Evolutionary conservation across 176 grass and related monocot genomes (phyloP).

Genomic region (Triticum dicoccoides): DNA sequence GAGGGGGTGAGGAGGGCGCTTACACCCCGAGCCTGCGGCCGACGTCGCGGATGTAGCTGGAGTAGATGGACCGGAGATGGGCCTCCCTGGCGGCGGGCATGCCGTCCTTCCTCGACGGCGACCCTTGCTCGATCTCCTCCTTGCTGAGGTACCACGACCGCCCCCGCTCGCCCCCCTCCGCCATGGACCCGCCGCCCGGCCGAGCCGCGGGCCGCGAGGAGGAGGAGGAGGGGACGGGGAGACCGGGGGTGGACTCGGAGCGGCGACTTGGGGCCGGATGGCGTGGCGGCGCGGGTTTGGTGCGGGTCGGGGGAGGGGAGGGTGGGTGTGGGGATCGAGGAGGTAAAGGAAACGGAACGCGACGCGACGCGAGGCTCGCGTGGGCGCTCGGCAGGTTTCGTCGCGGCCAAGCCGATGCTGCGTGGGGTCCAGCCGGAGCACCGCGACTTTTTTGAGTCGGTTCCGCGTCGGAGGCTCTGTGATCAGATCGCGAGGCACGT

Average conservation of each 20-base stretch:
- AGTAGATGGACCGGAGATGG: constrained; percentile 57
- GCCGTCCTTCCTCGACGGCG: constrained; percentile 69
- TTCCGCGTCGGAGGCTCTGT: neutral
- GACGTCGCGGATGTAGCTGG: constrained; percentile 57
- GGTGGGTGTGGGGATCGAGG: neutral
- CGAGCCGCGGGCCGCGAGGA: too few relatives aligned
- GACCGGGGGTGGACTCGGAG: too few relatives aligned
- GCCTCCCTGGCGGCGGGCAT: constrained; percentile 49
- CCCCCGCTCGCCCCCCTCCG: neutral
- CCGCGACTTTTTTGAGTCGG: neutral
- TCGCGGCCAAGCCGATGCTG: neutral
- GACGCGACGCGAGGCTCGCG: neutral
- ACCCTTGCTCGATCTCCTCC: constrained; percentile 60
- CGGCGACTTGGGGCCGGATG: neutral
- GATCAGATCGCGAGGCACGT: too few relatives aligned
- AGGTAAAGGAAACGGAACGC: neutral
- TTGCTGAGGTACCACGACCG: constrained; percentile 42
- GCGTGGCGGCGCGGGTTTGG: neutral
- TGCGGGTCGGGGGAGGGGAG: neutral
- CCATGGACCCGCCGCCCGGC: neutral
- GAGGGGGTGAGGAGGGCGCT: neutral
- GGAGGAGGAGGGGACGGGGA: too few relatives aligned
- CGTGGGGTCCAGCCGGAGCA: neutral
- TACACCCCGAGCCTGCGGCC: constrained; percentile 51
- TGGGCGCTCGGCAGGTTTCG: neutral